Evolutionary conservation across 1,284 basidiomycete genomes (phyloP), one percentile per base, ranked within the genome.

Genomic region (Athelia sp.): DNA sequence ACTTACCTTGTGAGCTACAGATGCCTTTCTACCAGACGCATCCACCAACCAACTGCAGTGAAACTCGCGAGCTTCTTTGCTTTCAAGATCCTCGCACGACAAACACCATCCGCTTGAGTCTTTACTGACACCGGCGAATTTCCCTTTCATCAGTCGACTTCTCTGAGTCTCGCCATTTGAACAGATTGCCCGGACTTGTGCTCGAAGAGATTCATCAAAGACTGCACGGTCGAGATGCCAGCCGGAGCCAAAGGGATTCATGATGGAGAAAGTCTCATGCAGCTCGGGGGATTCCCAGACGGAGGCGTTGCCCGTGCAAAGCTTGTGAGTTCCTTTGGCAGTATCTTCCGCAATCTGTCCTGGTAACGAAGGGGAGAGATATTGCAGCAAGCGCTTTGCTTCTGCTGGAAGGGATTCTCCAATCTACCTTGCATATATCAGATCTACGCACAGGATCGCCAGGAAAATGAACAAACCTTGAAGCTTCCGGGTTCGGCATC

Each of bases 321-420:
- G 24, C n/a, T 48, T 43, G 29, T 62, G 32, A n/a, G 11, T 34
- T n/a, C 32, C 32, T 34, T 11, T 11, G 32, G 32, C 11, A n/a
- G 32, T 34, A 11, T 34, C 32, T 11, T 34, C 11, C 32, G 32
- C 11, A 11, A 34, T 11, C 11, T n/a, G 32, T 11, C n/a, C 32
- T 54, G 15, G 57, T 31, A 53, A 54, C 38, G 43, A 23, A 13
- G 52, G 56, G 31, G 50, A 48, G 21, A 69, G 56, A 26, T 60
- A 57, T 6, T 50, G 46, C 2, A 70, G 58, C 11, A 60, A 43
- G 10, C 52, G 60, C 10, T 46, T 55, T 14, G 64, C 64, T 24
- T 57, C 58, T 13, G 64, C 54, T 1, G 68, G 67, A 9, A 69
- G 56, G 1, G 66, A 68, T 53, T 69, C 67, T 9, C 67, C 67